Conservation (phyloP, 148 eudicot genomes). For the Chenopodium formosanum region DNA sequence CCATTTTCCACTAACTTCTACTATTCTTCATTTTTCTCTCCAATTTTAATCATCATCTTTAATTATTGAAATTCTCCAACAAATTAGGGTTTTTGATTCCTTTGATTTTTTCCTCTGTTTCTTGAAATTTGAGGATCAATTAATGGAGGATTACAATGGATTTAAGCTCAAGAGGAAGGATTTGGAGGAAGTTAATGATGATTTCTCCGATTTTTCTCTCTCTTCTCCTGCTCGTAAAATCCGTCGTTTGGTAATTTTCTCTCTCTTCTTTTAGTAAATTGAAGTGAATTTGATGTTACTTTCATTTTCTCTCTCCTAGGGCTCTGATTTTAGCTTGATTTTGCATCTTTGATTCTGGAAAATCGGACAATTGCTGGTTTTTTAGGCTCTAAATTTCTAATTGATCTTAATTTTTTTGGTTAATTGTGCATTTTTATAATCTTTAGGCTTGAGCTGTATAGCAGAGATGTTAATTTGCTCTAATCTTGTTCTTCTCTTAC, state of each 20-base stretch:
- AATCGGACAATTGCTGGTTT: background rate
- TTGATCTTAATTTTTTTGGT: background rate
- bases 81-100: background rate
- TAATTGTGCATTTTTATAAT: background rate
- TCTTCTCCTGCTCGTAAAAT: slow-evolving; percentile 80
- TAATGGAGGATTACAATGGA: slow-evolving; percentile 35
- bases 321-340: background rate
- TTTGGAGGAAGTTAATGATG: slow-evolving; percentile 52
- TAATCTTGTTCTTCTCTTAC: background rate
- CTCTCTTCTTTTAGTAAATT: background rate
- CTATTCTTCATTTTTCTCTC: too few relatives aligned
- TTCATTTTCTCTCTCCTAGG: slow-evolving; percentile 7
- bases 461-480: background rate
- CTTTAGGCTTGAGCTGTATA: background rate
- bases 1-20: too few relatives aligned
- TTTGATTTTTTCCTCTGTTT: background rate
- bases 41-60: too few relatives aligned
- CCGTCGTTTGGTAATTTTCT: slow-evolving; percentile 64
- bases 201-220: slow-evolving; percentile 77
- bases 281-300: background rate
- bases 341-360: background rate
- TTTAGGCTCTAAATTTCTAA: background rate
- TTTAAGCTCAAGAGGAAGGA: slow-evolving; percentile 63
- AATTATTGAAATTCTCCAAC: too few relatives aligned
- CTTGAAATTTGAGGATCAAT: too few relatives aligned